Percentiles rank a stretch among this genome's conserved stretches.
Conservation (phyloP, 805 yeast species). For the Pichia deserticola region DNA sequence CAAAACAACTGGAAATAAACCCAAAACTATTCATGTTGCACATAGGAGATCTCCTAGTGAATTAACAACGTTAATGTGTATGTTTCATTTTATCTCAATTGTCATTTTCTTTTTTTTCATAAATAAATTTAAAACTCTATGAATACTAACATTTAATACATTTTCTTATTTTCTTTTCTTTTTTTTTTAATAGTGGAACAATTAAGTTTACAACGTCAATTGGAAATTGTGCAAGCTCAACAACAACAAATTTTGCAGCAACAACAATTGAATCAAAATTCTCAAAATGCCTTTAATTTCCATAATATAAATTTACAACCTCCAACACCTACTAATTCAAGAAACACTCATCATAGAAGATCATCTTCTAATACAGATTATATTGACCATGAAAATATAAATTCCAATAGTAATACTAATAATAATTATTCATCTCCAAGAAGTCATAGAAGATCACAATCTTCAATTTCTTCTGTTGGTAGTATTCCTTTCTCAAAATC, state of each 20-base stretch:
- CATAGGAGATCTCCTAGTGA: conserved; percentile 96
- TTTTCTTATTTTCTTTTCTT: background rate
- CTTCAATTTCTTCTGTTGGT: conserved; percentile 22
- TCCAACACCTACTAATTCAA: conserved; percentile 4
- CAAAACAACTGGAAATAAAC: conserved; percentile 30
- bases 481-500: conserved; percentile 15
- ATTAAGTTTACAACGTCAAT: conserved; percentile 80
- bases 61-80: conserved; percentile 80
- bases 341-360: conserved; percentile 25
- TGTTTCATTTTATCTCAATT: conserved; percentile 18
- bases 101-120: background rate
- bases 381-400: conserved; percentile 11
- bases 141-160: conserved; percentile 3
- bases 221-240: conserved; percentile 86
- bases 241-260: conserved; percentile 76
- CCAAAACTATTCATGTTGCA: conserved; percentile 80
- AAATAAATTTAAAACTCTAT: background rate
- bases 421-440: conserved; percentile 13
- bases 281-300: conserved; percentile 17
- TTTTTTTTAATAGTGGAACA: conserved; percentile 53
- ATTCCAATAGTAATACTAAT: background rate
- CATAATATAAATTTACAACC: conserved; percentile 20
- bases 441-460: conserved; percentile 44
- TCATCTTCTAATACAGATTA: conserved; percentile 20
- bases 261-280: conserved; percentile 33